Base-by-base conservation (phyloP, 1,139 yeast species). In the Entelexis sorbosivorans region DNA sequence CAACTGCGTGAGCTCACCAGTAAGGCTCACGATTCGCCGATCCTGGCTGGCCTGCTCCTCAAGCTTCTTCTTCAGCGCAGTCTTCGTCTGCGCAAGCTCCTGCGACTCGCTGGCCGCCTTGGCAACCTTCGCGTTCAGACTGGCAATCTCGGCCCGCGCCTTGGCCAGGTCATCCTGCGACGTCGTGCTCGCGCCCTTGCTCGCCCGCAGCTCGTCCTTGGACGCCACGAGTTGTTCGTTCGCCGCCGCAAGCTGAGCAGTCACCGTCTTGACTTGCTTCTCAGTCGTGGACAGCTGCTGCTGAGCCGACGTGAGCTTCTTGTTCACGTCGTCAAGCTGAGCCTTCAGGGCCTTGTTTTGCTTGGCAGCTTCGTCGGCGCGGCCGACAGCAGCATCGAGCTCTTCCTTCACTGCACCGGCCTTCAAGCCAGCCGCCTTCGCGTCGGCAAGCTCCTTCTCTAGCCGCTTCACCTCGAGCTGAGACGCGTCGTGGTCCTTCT, bases 41-140 rank as follows among this genome's bases (percentile, higher is more conserved):
- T 42, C 45, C 20, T 42, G 45, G 11, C 28, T 14, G 13, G 31
- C 19, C 19, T 42, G 45, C 36, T 42, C 45, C 29, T 42, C 45
- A n/a, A 42, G 45, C 35, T 38, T 48, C 29, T 24, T 35, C 31
- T 26, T 20, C n/a, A 48, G 35, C 10, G 32, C 47, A 5, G 17
- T 26, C 32, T 48, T 48, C 4, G 32, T 28, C 32, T 42, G 43
- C 5, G n/a, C 13, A 1, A 48, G 36, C 17, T 48, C 38, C 7
- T 36, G 31, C 8, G 38, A 32, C 9, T 44, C 39, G 5, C 28
- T 31, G 13, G 32, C 44, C 1, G 48, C 45, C 40, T 66, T 64
- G 53, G 69, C 66, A 48, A 51, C 34, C 26, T 19, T 33, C 13
- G 61, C 58, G 49, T 62, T 64, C 29, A 50, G 35, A 10, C 39